Conservation (phyloP, 257 asterid genomes). For the Gardenia jasminoides region DNA sequence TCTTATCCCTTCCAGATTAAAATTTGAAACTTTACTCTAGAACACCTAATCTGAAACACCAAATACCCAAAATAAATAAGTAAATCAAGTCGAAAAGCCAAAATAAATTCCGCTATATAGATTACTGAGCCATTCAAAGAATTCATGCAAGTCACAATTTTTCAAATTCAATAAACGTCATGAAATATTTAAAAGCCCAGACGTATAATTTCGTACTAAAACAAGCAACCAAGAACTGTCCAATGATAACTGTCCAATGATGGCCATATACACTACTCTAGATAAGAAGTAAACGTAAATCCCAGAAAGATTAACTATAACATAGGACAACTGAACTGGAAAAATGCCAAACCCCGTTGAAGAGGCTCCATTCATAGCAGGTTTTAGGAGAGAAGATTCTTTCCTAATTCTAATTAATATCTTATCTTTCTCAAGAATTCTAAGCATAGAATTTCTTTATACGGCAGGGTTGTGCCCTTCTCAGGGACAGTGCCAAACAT, state of each 20-base stretch:
- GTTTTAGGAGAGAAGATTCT: background rate
- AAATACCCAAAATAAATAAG: background rate
- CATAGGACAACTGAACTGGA: background rate
- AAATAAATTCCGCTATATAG: background rate
- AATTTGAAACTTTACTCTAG: conserved; percentile 5
- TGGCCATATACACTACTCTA: background rate
- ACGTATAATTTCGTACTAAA: background rate
- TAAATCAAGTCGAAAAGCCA: background rate
- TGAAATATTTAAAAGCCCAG: background rate
- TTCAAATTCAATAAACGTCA: background rate
- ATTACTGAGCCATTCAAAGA: background rate
- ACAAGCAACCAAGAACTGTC: background rate
- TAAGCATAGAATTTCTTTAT: background rate
- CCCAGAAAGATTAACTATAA: background rate
- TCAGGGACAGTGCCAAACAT: background rate
- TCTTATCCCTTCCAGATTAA: background rate
- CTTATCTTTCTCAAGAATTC: background rate
- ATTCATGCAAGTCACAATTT: background rate
- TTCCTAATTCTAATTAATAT: background rate
- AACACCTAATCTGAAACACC: background rate
- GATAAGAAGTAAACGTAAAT: background rate
- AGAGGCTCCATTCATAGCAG: background rate
- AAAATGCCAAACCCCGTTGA: conserved; percentile 4
- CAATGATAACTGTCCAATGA: no score
- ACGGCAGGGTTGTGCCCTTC: background rate